phyloP scores from a whole-genome alignment of 805 yeast genomes.

The Candida boleticola region DNA sequence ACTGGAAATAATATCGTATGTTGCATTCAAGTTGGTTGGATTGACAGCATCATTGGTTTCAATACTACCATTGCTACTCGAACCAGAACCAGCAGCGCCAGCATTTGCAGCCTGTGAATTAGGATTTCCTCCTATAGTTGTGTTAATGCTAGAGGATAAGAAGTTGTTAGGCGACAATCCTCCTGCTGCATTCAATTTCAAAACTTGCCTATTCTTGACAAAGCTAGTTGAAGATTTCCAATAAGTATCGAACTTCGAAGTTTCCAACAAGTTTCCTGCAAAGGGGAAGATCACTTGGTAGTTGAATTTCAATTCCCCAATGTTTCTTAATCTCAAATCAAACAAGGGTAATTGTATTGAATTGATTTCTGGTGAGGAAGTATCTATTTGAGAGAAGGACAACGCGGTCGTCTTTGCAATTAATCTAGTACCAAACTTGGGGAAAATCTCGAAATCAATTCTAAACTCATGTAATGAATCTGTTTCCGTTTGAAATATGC shows the following conservation, averaged over 20 bases:
- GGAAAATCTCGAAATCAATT: slow-evolving; percentile 86
- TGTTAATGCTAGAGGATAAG: slow-evolving; percentile 28
- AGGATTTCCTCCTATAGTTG: slow-evolving; percentile 9
- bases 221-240: slow-evolving; percentile 86
- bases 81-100: background rate
- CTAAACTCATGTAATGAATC: slow-evolving; percentile 60
- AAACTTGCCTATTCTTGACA: slow-evolving; percentile 23
- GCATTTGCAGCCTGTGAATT: background rate
- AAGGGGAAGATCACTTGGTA: slow-evolving; percentile 89
- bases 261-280: slow-evolving; percentile 77
- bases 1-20: slow-evolving; percentile 18
- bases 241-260: slow-evolving; percentile 90
- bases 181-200: slow-evolving; percentile 34
- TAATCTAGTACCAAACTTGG: slow-evolving; percentile 90
- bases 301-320: slow-evolving; percentile 76
- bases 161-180: slow-evolving; percentile 42
- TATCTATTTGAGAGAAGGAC: slow-evolving; percentile 43
- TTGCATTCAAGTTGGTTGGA: slow-evolving; percentile 10
- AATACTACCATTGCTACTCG: slow-evolving; percentile 9
- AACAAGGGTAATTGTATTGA: slow-evolving; percentile 65
- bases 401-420: slow-evolving; percentile 87
- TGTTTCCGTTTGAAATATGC: slow-evolving; percentile 81
- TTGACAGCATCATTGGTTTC: slow-evolving; percentile 5
- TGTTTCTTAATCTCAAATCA: slow-evolving; percentile 74
- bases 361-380: slow-evolving; percentile 39